These are phyloP conservation scores for Sporothrix luriei DNA, from an alignment of 2,329 filamentous ascomycete species.

Conservation along the genomic window DNA sequence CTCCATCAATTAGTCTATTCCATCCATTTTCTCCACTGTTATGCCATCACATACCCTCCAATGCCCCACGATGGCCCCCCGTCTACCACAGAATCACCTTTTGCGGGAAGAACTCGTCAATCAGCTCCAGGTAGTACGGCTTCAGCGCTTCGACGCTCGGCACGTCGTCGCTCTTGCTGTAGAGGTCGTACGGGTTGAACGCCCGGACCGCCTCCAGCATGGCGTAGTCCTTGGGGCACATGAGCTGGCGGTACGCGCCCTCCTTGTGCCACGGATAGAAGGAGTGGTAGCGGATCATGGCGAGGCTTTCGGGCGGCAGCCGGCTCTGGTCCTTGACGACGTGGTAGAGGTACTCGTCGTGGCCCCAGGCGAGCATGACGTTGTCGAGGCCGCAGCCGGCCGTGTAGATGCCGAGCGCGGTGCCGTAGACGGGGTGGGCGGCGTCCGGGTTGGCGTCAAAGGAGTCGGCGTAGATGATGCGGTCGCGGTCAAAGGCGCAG, in stretches of 20 bases:
- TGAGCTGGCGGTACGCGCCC: conserved; percentile 78
- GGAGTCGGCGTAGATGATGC: conserved; percentile 78
- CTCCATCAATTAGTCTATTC: background rate
- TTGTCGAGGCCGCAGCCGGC: conserved; percentile 81
- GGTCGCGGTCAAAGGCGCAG: conserved; percentile 67
- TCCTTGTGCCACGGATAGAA: conserved; percentile 91
- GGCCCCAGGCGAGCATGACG: conserved; percentile 87
- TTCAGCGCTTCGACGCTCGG: conserved; percentile 77
- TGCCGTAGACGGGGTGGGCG: conserved; percentile 70
- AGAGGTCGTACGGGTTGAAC: conserved; percentile 90
- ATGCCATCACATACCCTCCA: background rate
- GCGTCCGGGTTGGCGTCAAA: conserved; percentile 78
- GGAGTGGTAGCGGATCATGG: conserved; percentile 91
- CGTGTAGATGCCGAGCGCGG: conserved; percentile 77
- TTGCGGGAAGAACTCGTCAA: conserved; percentile 72
- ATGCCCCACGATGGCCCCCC: background rate
- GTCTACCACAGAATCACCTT: conserved; percentile 68
- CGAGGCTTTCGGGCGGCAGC: conserved; percentile 78
- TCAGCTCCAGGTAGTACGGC: conserved; percentile 74
- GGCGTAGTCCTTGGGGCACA: conserved; percentile 77
- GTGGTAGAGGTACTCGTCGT: conserved; percentile 86
- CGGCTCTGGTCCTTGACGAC: conserved; percentile 80
- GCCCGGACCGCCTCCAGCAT: conserved; percentile 81
- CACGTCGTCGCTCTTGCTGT: conserved; percentile 85
- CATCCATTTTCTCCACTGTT: background rate